Percentiles rank a stretch among this genome's conserved stretches.
Conservation (phyloP, 345 rosid genomes). For the Corchorus capsularis region DNA sequence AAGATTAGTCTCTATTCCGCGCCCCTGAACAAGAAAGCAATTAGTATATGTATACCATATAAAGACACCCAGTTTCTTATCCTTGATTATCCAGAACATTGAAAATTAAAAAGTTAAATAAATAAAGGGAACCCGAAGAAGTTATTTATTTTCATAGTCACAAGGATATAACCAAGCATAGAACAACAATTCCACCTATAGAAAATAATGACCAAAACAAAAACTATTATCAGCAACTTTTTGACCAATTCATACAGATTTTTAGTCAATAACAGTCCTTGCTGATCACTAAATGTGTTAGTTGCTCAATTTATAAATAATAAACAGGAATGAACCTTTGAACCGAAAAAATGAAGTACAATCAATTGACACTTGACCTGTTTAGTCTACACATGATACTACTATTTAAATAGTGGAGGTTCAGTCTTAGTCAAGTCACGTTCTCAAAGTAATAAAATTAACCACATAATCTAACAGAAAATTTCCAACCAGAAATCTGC, state of each 20-base stretch:
- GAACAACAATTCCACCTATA: neutral
- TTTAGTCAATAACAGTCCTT: neutral
- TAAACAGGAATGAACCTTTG: too few species aligned
- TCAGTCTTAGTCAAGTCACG: neutral
- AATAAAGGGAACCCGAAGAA: too few species aligned
- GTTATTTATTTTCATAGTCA: too few species aligned
- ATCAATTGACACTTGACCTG: neutral
- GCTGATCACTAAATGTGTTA: neutral
- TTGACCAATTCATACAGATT: constrained; percentile 1
- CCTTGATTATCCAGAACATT: too few species aligned
- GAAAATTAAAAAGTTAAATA: too few species aligned
- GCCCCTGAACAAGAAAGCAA: constrained; percentile 64
- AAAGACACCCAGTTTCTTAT: neutral
- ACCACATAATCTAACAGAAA: neutral
- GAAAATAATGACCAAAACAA: neutral
- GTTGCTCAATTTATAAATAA: neutral
- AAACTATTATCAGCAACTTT: neutral
- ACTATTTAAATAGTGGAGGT: neutral
- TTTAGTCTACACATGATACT: neutral
- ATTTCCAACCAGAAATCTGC: neutral
- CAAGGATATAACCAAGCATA: neutral
- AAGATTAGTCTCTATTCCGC: constrained; percentile 97
- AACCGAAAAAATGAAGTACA: neutral
- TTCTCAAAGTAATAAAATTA: neutral
- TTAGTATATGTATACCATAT: neutral